phyloP scores from a whole-genome alignment of 108 stramenopile species.

The Parmales sp. region DNA sequence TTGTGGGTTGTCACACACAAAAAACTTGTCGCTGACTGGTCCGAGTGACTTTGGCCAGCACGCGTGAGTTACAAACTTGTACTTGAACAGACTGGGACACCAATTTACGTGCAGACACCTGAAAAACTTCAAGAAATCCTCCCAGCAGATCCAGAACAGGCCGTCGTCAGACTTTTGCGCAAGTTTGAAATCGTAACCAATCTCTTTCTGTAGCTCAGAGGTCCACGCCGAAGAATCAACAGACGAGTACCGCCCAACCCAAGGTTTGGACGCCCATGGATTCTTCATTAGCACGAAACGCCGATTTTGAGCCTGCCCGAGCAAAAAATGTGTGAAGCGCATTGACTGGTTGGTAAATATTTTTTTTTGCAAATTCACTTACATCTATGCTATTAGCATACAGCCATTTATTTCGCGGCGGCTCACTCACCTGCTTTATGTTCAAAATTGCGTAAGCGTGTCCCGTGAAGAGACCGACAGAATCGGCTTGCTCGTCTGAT shows the following conservation, averaged over 20 bases:
- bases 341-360: no score
- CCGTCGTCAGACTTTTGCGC: conserved; percentile 59
- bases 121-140: conserved; percentile 64
- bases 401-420: no score
- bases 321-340: no score
- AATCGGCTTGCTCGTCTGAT: conserved; percentile 46
- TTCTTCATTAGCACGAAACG: conserved; percentile 78
- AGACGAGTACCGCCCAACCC: conserved; percentile 52
- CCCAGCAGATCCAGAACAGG: conserved; percentile 80
- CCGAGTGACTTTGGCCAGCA: conserved; percentile 45
- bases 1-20: conserved; percentile 70
- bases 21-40: conserved; percentile 53
- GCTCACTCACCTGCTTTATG: conserved; percentile 53
- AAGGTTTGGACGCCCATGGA: conserved; percentile 69
- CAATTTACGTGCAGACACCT: conserved; percentile 56
- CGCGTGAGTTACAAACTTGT: conserved; percentile 36
- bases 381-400: no score
- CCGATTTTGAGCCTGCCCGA: conserved; percentile 44
- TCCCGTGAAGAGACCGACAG: conserved; percentile 66
- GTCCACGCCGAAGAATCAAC: conserved; percentile 41
- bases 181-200: conserved; percentile 50
- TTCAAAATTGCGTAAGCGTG: conserved; percentile 86
- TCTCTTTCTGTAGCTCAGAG: conserved; percentile 36
- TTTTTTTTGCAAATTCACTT: no score
- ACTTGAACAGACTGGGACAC: conserved; percentile 56